Percentiles rank a stretch among this genome's conserved stretches.
These are phyloP conservation scores for Beverwykella pulmonaria DNA, from an alignment of 495 filamentous ascomycete genomes.

Conservation along the genomic window DNA sequence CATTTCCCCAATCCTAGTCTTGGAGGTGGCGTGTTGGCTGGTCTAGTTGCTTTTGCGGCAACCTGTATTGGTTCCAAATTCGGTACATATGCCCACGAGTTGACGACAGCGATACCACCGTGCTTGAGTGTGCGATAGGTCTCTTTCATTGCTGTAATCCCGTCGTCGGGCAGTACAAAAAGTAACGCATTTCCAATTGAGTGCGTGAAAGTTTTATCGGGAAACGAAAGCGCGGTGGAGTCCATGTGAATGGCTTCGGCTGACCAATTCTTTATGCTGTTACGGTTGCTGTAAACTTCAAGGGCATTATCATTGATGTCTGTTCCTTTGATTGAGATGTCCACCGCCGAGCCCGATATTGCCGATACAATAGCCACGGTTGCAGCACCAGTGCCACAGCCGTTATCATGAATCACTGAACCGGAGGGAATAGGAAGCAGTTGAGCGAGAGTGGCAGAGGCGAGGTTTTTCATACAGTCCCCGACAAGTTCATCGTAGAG, in stretches of 20 bases:
- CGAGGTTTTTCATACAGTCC: slow-evolving; percentile 19
- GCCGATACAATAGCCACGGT: background rate
- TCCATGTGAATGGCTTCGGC: slow-evolving; percentile 10
- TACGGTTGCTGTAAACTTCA: slow-evolving; percentile 6
- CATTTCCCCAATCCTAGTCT: slow-evolving; percentile 17
- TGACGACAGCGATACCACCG: slow-evolving; percentile 7
- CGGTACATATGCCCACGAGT: slow-evolving; percentile 19
- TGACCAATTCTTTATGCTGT: slow-evolving; percentile 3
- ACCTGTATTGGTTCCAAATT: slow-evolving; percentile 12
- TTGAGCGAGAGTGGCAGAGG: background rate
- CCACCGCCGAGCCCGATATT: background rate
- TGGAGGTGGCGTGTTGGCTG: slow-evolving; percentile 7
- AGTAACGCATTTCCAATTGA: slow-evolving; percentile 10
- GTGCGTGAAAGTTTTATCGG: slow-evolving; percentile 16
- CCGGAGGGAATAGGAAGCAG: background rate
- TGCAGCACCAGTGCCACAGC: slow-evolving; percentile 20
- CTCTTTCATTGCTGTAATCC: slow-evolving; percentile 15
- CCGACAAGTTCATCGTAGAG: slow-evolving; percentile 20
- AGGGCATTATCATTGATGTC: slow-evolving; percentile 19
- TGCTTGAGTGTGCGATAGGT: slow-evolving; percentile 18
- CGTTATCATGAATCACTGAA: slow-evolving; percentile 10
- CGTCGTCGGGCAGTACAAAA: slow-evolving; percentile 11
- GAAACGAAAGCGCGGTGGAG: background rate
- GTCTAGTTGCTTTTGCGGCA: slow-evolving; percentile 13
- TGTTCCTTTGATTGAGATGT: slow-evolving; percentile 4